Evolutionary conservation across 2,329 filamentous ascomycete genomes (phyloP), one percentile per base, ranked within the genome.

Genomic region (Penicillium capsulatum): DNA sequence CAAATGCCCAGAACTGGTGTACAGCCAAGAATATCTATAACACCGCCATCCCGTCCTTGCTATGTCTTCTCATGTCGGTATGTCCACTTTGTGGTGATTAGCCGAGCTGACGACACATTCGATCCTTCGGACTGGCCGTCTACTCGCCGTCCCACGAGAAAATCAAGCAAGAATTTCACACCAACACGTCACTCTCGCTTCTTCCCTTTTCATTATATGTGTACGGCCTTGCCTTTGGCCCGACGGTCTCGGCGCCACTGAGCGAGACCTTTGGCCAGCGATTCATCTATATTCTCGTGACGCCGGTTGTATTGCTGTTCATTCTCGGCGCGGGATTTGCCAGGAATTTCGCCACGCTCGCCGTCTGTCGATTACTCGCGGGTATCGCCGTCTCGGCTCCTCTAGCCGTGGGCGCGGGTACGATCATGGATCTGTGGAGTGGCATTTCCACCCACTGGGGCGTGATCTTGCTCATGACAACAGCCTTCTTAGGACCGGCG

Each of bases 351-450:
- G 80, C 83, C 54, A 81, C 82, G 0, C 69, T 91, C 14, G 69
- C 86, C 16, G 74, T 89, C 41, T 81, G 79, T 55, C 79, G 86
- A 10, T 86, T 91, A 67, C 85, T 89, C 53, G 85, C 86, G 34
- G 83, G 85, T 0, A 59, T 83, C 59, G 84, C 84, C 79, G 81
- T 45, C 3, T 42, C 51, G 2, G 49, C 47, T 1, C 44, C 44
- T 2, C 65, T 87, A 29, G 76, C 85, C 50, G 73, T 86, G 57
- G 82, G 83, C 37, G 82, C 79, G 3, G 83, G 81, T 42, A 79
- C 85, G 37, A 85, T 85, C 63, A 80, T 79, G 15, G 83, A 87
- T 63, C n/a, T n/a, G n/a, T n/a, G n/a, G n/a, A n/a, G n/a, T n/a
- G n/a, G n/a, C n/a, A n/a, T 52, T 47, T 31, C 50, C 45, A 2